Evolutionary conservation across 1,284 basidiomycete genomes (phyloP).

Genomic region (Ganoderma lucidum): DNA sequence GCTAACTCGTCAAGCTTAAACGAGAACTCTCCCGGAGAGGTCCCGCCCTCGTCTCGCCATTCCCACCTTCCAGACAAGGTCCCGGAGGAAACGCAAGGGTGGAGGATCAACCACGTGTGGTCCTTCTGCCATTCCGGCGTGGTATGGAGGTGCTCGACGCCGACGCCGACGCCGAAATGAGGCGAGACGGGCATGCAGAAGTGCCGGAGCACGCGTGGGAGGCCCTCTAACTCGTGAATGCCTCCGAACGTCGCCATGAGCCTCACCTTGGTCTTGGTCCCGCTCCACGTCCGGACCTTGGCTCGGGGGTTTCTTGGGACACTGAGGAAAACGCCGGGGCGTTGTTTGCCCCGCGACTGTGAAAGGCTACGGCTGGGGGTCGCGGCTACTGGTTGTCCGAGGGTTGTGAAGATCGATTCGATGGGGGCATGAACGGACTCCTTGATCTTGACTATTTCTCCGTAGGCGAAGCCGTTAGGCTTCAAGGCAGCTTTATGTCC

Average conservation of each 20-base stretch:
- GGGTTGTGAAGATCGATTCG: not conserved
- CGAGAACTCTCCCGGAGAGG: not conserved
- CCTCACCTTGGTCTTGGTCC: not conserved
- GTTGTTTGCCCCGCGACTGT: not conserved
- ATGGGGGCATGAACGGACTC: constrained; percentile 8
- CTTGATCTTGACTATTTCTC: constrained; percentile 3
- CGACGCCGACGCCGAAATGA: constrained; percentile 6
- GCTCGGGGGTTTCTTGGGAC: too few relatives aligned
- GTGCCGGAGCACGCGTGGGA: constrained; percentile 11
- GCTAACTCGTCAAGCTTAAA: not conserved
- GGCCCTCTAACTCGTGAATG: not conserved
- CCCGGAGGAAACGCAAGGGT: not conserved
- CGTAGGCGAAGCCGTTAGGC: not conserved
- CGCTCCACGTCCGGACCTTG: not conserved
- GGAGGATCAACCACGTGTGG: constrained; percentile 14
- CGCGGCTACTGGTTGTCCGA: not conserved
- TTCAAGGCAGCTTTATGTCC: not conserved
- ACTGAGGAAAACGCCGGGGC: not conserved
- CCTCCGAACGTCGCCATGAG: constrained; percentile 5
- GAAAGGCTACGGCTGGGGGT: not conserved
- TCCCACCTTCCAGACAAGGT: not conserved
- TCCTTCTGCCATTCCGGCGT: constrained; percentile 11
- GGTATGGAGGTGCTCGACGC: constrained; percentile 14
- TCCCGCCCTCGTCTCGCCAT: not conserved
- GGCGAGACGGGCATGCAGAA: constrained; percentile 15